Evolutionary conservation across 2,329 filamentous ascomycete genomes (phyloP).

Genomic region (Atkinsonella hypoxylon): DNA sequence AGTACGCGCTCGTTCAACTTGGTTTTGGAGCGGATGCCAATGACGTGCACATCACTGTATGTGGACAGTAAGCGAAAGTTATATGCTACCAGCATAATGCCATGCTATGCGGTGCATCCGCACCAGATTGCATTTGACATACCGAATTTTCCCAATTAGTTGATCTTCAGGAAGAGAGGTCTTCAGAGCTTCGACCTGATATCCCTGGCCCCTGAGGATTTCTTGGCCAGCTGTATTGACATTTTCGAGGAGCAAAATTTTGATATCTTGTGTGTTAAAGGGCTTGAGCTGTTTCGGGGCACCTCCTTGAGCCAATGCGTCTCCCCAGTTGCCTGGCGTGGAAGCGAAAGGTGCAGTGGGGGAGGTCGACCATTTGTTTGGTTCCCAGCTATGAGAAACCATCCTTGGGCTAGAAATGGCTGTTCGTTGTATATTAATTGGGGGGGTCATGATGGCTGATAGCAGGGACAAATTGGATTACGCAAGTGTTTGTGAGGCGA

Average conservation of each 20-base stretch:
- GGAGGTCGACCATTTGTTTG: slow-evolving; percentile 51
- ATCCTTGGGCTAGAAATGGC: slow-evolving; percentile 22
- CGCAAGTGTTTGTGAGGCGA: neutral
- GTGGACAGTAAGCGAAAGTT: slow-evolving; percentile 3
- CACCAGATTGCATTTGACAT: slow-evolving; percentile 18
- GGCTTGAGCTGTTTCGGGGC: slow-evolving; percentile 74
- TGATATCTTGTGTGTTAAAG: slow-evolving; percentile 91
- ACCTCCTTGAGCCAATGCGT: slow-evolving; percentile 26
- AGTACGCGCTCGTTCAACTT: slow-evolving; percentile 81
- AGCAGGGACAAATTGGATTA: neutral
- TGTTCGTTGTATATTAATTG: slow-evolving; percentile 33
- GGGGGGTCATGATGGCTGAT: slow-evolving; percentile 25
- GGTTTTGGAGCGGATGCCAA: slow-evolving; percentile 96
- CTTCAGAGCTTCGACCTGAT: slow-evolving; percentile 90
- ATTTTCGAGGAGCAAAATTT: slow-evolving; percentile 91
- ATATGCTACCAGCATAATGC: neutral
- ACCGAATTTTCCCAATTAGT: slow-evolving; percentile 94
- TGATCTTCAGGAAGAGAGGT: slow-evolving; percentile 82
- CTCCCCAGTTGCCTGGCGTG: slow-evolving; percentile 50
- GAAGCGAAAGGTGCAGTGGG: slow-evolving; percentile 67
- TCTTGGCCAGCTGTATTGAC: slow-evolving; percentile 84
- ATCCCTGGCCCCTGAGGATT: slow-evolving; percentile 74
- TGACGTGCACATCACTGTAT: slow-evolving; percentile 79
- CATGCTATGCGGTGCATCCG: neutral
- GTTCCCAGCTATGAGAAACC: slow-evolving; percentile 47